Conservation (phyloP, 176 grass and related monocot species). For the Carex parvula region DNA sequence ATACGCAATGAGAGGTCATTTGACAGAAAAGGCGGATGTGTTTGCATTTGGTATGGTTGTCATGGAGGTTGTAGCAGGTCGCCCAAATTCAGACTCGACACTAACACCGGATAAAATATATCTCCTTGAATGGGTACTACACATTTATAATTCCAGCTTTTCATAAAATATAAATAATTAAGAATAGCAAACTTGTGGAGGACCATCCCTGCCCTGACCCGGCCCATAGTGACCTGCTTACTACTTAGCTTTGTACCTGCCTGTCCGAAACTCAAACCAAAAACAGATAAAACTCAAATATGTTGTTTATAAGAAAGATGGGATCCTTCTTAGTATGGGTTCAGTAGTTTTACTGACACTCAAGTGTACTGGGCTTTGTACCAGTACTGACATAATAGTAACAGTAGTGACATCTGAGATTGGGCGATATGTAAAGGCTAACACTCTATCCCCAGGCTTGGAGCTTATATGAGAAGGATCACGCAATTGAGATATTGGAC, state of each 20-base stretch:
- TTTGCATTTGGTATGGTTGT: constrained; percentile 62
- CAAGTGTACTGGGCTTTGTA: background rate
- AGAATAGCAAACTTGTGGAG: background rate
- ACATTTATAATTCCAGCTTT: background rate
- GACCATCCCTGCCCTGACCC: background rate
- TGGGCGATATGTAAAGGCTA: background rate
- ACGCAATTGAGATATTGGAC: constrained; percentile 50
- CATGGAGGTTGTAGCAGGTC: constrained; percentile 65
- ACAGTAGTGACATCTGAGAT: background rate
- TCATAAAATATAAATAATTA: background rate
- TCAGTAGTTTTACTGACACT: background rate
- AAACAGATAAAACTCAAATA: background rate
- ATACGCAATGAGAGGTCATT: constrained; percentile 82
- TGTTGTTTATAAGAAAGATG: background rate
- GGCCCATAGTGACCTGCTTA: background rate
- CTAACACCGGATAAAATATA: constrained; percentile 48
- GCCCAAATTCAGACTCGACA: constrained; percentile 45
- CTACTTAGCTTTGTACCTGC: background rate
- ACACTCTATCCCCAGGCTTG: constrained; percentile 42
- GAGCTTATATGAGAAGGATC: constrained; percentile 52
- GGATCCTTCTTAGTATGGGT: background rate
- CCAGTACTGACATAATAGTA: background rate
- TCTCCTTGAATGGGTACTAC: constrained; percentile 83
- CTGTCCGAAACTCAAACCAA: background rate
- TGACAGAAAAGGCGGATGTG: constrained; percentile 77